These are phyloP conservation scores for Thuidium tamariscinum DNA, from an alignment of 225 moss, liverwort and hornwort species.

Conservation along the genomic window DNA sequence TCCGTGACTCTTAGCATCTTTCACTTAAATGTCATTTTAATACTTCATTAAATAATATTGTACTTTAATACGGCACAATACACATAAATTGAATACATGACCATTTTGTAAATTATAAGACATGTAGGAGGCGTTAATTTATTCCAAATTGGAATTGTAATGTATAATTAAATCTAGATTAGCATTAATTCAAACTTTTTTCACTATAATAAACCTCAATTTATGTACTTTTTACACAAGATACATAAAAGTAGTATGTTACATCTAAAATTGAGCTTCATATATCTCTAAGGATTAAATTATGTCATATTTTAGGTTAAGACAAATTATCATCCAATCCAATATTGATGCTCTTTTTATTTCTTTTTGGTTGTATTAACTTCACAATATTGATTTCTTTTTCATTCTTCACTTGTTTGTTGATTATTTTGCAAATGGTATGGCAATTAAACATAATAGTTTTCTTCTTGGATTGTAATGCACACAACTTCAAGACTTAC, in stretches of 20 bases:
- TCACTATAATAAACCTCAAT: no score
- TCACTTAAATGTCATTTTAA: neutral
- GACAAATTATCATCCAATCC: neutral
- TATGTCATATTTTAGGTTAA: neutral
- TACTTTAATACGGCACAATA: neutral
- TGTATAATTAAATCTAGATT: no score
- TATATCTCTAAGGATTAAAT: neutral
- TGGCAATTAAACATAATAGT: neutral
- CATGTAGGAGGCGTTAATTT: no score
- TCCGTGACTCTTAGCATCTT: no score
- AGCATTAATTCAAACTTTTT: no score
- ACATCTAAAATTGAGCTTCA: rapidly evolving
- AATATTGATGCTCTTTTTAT: neutral
- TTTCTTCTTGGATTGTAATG: neutral
- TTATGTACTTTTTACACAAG: no score
- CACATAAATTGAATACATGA: neutral
- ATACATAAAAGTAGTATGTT: neutral
- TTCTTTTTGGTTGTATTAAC: neutral
- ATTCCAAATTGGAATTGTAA: no score
- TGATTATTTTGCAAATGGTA: neutral
- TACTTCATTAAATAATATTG: no score
- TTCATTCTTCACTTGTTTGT: neutral
- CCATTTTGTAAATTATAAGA: neutral
- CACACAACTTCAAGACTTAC: neutral
- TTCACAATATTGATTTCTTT: neutral